phyloP scores from a whole-genome alignment of 257 asterid species.

The Plantago elongata region DNA sequence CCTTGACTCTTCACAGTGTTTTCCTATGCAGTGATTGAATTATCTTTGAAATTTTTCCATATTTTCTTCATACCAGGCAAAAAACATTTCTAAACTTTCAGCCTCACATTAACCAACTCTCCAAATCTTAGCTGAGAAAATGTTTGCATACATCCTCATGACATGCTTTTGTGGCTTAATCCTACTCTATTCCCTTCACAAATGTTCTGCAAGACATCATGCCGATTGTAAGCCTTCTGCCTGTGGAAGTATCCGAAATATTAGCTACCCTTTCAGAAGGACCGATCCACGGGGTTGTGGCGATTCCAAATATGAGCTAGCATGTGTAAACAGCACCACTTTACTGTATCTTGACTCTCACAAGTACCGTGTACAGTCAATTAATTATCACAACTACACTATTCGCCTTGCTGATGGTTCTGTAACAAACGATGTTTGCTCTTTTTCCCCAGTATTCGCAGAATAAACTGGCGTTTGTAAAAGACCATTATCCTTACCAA shows the following conservation, averaged over 20 bases:
- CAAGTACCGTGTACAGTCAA: slow-evolving; percentile 17
- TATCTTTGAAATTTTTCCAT: not conserved
- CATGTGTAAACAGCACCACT: slow-evolving; percentile 25
- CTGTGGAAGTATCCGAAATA: slow-evolving; percentile 23
- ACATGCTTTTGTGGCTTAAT: not conserved
- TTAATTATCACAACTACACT: slow-evolving; percentile 19
- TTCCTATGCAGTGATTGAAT: too few species aligned
- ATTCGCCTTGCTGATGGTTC: slow-evolving; percentile 16
- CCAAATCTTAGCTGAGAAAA: not conserved
- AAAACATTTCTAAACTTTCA: too few species aligned
- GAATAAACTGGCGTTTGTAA: too few species aligned
- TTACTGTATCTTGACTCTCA: not conserved
- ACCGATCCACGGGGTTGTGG: slow-evolving; percentile 18
- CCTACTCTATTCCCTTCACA: not conserved
- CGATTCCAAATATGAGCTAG: not conserved
- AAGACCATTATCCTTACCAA: too few species aligned
- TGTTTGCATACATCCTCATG: not conserved
- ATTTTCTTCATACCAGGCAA: not conserved
- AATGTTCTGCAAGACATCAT: not conserved
- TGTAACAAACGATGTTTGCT: slow-evolving; percentile 15
- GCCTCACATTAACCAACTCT: not conserved
- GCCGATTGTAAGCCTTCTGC: slow-evolving; percentile 12
- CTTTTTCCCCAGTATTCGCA: slow-evolving; percentile 11
- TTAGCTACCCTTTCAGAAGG: slow-evolving; percentile 29
- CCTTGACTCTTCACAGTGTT: not conserved